A percentile compares a stretch with the other conserved stretches of the same genome.
Conservation (phyloP, 164 flowering plant genomes). For the Akebia trifoliata region DNA sequence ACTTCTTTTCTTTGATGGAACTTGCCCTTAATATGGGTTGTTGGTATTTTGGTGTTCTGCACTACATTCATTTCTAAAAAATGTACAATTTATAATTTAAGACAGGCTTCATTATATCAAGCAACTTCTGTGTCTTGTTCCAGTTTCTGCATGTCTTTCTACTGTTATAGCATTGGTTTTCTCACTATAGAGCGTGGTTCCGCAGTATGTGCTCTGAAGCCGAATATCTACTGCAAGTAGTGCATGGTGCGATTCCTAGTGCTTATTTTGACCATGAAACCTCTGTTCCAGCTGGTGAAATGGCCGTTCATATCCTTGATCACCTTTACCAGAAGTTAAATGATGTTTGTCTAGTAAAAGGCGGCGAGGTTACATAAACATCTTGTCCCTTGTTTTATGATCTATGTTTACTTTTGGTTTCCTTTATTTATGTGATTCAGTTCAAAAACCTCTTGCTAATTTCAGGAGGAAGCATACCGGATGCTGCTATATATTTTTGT, state of each 20-base stretch:
- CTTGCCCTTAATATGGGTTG: neutral
- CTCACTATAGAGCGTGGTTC: conserved; percentile 5
- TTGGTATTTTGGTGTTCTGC: neutral
- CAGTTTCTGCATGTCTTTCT: neutral
- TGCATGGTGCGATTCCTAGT: conserved; percentile 62
- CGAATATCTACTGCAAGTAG: conserved; percentile 68
- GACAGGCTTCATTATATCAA: neutral
- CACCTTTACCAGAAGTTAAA: conserved; percentile 68
- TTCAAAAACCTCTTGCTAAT: conserved; percentile 14
- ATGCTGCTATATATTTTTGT: conserved; percentile 68
- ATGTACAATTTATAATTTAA: neutral
- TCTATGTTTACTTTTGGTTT: neutral
- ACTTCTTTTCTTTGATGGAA: neutral
- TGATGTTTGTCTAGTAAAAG: conserved; percentile 83
- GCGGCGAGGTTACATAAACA: conserved; percentile 75
- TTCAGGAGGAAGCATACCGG: conserved; percentile 80
- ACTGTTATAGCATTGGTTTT: neutral
- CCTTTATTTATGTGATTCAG: conserved; percentile 6
- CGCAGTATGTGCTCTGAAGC: conserved; percentile 86
- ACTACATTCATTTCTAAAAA: neutral
- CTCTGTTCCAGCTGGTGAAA: conserved; percentile 57
- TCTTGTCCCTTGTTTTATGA: neutral
- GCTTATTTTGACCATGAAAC: conserved; percentile 37
- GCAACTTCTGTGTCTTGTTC: neutral
- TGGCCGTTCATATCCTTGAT: conserved; percentile 75